phyloP scores from a whole-genome alignment of 306 rosid genomes.

The Rubus idaeus region DNA sequence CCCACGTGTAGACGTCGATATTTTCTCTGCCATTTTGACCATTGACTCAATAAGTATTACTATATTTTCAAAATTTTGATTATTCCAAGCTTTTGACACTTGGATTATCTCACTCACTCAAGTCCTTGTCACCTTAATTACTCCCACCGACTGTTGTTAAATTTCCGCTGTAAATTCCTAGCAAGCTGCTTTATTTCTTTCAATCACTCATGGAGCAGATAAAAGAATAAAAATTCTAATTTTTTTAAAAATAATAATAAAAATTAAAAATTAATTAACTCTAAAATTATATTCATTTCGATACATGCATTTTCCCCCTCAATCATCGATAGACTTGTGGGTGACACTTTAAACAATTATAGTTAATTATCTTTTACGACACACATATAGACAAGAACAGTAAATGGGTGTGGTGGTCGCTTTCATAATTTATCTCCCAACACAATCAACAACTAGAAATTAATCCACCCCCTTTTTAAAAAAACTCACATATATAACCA shows the following conservation, averaged over 20 bases:
- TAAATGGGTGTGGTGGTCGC: not conserved
- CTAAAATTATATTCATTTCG: no score
- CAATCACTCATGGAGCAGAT: no score
- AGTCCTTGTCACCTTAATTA: not conserved
- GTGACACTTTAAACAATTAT: not conserved
- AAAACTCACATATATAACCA: not conserved
- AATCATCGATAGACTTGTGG: not conserved
- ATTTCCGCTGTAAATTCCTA: no score
- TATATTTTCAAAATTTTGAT: not conserved
- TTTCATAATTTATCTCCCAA: slow-evolving; percentile 10
- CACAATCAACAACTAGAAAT: not conserved
- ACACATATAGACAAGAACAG: not conserved
- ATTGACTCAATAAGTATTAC: not conserved
- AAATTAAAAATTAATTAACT: no score
- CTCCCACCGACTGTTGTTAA: slow-evolving; percentile 2
- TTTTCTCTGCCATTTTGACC: not conserved
- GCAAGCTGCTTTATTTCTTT: no score
- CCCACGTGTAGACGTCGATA: slow-evolving; percentile 1
- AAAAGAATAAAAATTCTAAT: no score
- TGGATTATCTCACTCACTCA: not conserved
- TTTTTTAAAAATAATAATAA: no score
- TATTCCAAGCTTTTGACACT: not conserved
- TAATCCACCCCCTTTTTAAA: not conserved
- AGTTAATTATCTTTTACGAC: slow-evolving; percentile 2
- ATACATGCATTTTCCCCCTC: no score